Base-by-base conservation (phyloP, 2,329 filamentous ascomycete species). In the Xylaria digitata region DNA sequence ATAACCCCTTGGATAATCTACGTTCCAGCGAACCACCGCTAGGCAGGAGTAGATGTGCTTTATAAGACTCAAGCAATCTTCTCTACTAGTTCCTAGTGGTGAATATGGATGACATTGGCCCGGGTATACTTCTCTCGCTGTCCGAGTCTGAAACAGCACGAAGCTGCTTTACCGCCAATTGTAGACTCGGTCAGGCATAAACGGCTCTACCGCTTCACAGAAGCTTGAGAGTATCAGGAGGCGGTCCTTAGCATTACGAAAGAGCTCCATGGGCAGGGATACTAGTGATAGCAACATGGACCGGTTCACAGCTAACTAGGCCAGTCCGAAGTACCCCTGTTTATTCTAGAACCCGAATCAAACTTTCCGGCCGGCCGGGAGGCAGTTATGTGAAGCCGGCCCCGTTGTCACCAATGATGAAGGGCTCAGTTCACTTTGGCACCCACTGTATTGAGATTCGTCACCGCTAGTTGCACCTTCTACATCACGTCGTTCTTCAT, bases 81-180 rank as follows among this genome's bases (percentile, higher is more conserved):
- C 6, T 43, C 30, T 2, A 3, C 30, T 15, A 63, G 26, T n/a
- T 30, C 32, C 6, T 11, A 9, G 37, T 58, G 46, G 2, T 37
- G 43, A 6, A 57, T 50, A 46, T 23, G 57, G 1, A 52, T 57
- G 5, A 32, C 32, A 49, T 64, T 21, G 15, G 30, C 30, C 42
- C 26, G 43, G 9, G 30, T 53, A 6, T 45, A 37, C n/a, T 62
- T 19, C 15, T 50, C 45, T n/a, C 34, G 43, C 42, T 57, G 15
- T 6, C 40, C 17, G 3, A 21, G 8, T 17, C 21, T 9, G 8
- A 55, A 55, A 4, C 23, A 55, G 19, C 56, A 34, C n/a, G 42
- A 43, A 43, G 42, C 17, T 7, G 17, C 17, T 55, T 49, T 11
- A 55, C 19, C 11, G 13, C n/a, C 9, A 19, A n/a, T 7, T 48